A percentile compares a stretch with the other conserved stretches of the same genome.
Conservation (phyloP, 495 filamentous ascomycete genomes). For the Annulohypoxylon stygium region DNA sequence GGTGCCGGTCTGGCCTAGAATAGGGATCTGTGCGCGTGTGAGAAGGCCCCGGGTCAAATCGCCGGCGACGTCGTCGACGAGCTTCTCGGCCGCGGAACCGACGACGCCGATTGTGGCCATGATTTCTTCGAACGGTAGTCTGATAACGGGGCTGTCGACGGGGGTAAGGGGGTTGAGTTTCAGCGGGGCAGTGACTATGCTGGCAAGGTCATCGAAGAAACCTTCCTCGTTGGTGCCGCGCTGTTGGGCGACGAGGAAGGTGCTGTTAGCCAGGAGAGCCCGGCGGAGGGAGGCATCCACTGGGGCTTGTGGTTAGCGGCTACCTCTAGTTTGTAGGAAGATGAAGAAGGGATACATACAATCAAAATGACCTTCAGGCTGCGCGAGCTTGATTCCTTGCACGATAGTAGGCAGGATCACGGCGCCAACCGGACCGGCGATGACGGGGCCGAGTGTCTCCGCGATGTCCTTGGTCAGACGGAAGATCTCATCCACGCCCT, state of each 20-base stretch:
- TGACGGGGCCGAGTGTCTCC: constrained; percentile 9
- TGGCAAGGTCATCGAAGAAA: background rate
- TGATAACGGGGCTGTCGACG: constrained; percentile 1
- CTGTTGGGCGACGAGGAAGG: constrained; percentile 9
- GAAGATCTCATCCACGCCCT: constrained; percentile 29
- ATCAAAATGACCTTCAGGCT: constrained; percentile 8
- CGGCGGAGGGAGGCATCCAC: constrained; percentile 8
- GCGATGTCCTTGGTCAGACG: constrained; percentile 16
- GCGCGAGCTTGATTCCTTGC: constrained; percentile 8
- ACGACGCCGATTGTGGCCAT: background rate
- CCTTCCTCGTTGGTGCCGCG: constrained; percentile 5
- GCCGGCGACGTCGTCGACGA: constrained; percentile 16
- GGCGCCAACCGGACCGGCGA: constrained; percentile 6
- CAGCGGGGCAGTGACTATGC: background rate
- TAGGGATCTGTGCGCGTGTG: constrained; percentile 2
- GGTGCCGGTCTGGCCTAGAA: background rate
- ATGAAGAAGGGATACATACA: background rate
- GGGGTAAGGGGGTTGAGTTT: background rate
- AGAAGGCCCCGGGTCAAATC: constrained; percentile 3
- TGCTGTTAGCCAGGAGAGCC: constrained; percentile 2
- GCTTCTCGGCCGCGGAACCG: constrained; percentile 11
- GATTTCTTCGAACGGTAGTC: constrained; percentile 9
- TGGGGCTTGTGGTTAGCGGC: background rate
- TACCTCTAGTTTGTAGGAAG: background rate
- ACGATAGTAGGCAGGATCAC: constrained; percentile 11